These are phyloP conservation scores for Ascochyta fabae DNA, from an alignment of 2,329 filamentous ascomycete genomes.

Conservation along the genomic window DNA sequence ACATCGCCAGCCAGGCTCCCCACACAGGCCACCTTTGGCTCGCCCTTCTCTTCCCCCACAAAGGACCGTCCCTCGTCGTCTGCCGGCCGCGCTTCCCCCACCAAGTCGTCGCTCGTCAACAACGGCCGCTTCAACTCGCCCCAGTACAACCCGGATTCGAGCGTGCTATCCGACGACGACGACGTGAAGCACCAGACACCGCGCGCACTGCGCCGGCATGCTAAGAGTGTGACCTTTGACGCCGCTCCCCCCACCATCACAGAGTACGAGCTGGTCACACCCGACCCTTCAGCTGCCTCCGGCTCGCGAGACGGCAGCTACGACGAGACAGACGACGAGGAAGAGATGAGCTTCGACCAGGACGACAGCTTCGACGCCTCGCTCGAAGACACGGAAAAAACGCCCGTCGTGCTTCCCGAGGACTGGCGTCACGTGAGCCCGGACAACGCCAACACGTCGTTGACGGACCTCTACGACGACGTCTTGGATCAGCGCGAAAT, in stretches of 20 bases:
- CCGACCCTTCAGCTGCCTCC: slow-evolving; percentile 88
- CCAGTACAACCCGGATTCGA: slow-evolving; percentile 46
- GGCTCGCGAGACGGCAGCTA: slow-evolving; percentile 93
- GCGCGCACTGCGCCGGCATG: slow-evolving; percentile 76
- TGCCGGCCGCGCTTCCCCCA: slow-evolving; percentile 70
- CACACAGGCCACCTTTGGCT: slow-evolving; percentile 51
- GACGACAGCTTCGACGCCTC: slow-evolving; percentile 97
- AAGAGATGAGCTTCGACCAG: slow-evolving; percentile 69
- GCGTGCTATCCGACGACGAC: slow-evolving; percentile 40
- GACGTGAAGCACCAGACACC: slow-evolving; percentile 67
- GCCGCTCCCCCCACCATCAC: slow-evolving; percentile 91
- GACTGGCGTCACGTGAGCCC: slow-evolving; percentile 87
- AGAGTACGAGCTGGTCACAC: slow-evolving; percentile 97
- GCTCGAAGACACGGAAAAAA: slow-evolving; percentile 94
- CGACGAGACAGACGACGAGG: slow-evolving; percentile 73
- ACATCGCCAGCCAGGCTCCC: slow-evolving; percentile 66
- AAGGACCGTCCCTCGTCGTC: slow-evolving; percentile 34
- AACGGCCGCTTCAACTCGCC: slow-evolving; percentile 61
- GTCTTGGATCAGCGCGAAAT: slow-evolving; percentile 69
- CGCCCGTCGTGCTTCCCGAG: slow-evolving; percentile 94
- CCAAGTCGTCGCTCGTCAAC: slow-evolving; percentile 85
- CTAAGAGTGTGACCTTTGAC: slow-evolving; percentile 98
- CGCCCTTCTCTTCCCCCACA: slow-evolving; percentile 30
- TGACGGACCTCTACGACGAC: slow-evolving; percentile 65
- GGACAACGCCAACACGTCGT: slow-evolving; percentile 63